Evolutionary conservation across 352 stramenopile genomes (phyloP), one percentile per base, ranked within the genome.

Genomic region (Globisporangium nagaii): DNA sequence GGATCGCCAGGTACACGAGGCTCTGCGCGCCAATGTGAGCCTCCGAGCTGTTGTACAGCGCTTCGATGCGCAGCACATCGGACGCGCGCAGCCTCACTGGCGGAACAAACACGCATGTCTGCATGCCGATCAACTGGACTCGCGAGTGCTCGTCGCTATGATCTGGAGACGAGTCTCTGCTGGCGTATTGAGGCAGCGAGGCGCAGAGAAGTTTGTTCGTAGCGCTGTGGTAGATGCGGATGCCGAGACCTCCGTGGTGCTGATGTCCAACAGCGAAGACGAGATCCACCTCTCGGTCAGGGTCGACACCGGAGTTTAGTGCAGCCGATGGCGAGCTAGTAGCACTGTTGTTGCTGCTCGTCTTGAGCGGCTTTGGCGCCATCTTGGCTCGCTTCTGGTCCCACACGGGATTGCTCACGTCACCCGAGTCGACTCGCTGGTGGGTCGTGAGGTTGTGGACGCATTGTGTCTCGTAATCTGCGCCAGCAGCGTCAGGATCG

Each of bases 11-110:
- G 37, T 49, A 49, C 40, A 51, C 20, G 19, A 58, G 17, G 30
- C 51, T 58, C 40, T 52, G 37, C 12, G n/a, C 51, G 15, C 51
- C 51, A 10, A 51, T 52, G 51, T 20, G 51, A 22, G 51, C 51
- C 30, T 58, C 28, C 3, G 39, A 58, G 39, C 19, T 58, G 17
- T 58, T 39, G 22, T 52, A 58, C 20, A 52, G 37, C 13, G 39
- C 51, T 20, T 58, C 51, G 13, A 58, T 58, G 27, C 51, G 51
- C 12, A 58, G 20, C 3, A 52, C 17, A 15, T 49, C 30, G 20
- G 37, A 52, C 4, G 39, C 37, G 2, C 39, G 39, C 5, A 58
- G 37, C 4, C 39, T 15, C 20, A 19, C 19, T 1, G 39, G 37
- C 13, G 51, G 37, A 3, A 52, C 51, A 39, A 58, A 42, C 28